Percentiles rank a stretch among this genome's conserved stretches.
These are phyloP conservation scores for Rauvolfia tetraphylla DNA, from an alignment of 257 asterid genomes.

Conservation along the genomic window DNA sequence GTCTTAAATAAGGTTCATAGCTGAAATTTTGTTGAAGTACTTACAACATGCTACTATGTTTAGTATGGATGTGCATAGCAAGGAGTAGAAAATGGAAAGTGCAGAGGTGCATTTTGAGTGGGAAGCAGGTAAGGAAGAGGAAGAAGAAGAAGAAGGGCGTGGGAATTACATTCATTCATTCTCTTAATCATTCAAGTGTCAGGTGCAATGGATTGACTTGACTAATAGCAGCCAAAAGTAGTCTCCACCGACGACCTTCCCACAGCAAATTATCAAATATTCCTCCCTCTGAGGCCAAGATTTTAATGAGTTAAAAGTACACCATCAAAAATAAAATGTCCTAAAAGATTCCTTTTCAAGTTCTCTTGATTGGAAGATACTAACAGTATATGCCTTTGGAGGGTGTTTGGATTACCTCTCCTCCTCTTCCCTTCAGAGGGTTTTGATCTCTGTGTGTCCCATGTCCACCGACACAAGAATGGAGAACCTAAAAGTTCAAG, in stretches of 20 bases:
- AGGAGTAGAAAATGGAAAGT: neutral
- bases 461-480: neutral
- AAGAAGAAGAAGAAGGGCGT: neutral
- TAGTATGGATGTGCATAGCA: no score
- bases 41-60: no score
- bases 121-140: neutral
- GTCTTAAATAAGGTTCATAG: no score
- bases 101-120: neutral
- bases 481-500: neutral
- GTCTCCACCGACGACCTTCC: neutral
- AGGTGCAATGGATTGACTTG: constrained; percentile 10
- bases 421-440: neutral
- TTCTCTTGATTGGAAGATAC: neutral
- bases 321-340: no score
- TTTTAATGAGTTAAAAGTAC: neutral
- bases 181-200: neutral
- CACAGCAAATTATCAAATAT: neutral
- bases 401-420: neutral
- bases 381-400: neutral
- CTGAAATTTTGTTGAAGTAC: no score
- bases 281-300: neutral
- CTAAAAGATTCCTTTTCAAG: neutral
- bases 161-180: neutral
- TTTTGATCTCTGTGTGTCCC: neutral
- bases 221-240: neutral